Evolutionary conservation across 495 filamentous ascomycete genomes (phyloP).

Genomic region (Penicillium goetzii): DNA sequence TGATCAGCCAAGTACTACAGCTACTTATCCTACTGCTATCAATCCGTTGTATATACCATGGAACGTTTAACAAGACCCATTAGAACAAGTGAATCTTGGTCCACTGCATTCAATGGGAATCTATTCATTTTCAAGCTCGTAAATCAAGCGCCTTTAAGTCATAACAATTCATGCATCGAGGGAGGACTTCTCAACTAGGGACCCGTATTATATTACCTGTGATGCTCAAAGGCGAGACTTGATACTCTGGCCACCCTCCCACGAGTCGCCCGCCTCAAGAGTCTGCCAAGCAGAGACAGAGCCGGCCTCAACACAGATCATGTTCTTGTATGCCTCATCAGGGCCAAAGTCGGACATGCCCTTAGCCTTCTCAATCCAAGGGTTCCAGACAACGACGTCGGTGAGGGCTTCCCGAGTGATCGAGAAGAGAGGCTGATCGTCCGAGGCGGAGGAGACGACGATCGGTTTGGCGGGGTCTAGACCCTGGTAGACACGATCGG

Average conservation of each 20-base stretch:
- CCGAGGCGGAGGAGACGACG: slow-evolving; percentile 58
- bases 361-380: slow-evolving; percentile 82
- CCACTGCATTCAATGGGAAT: background rate
- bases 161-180: slow-evolving; percentile 22
- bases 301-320: slow-evolving; percentile 94
- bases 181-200: background rate
- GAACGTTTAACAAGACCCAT: background rate
- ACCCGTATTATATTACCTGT: background rate
- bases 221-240: slow-evolving; percentile 35
- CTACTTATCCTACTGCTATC: no score
- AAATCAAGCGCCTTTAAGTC: slow-evolving; percentile 21
- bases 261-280: slow-evolving; percentile 83
- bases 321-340: slow-evolving; percentile 83
- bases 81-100: background rate
- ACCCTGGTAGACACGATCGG: slow-evolving; percentile 76
- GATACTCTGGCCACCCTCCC: slow-evolving; percentile 87
- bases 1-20: background rate
- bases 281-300: slow-evolving; percentile 79
- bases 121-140: slow-evolving; percentile 18
- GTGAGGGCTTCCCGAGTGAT: slow-evolving; percentile 77
- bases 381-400: slow-evolving; percentile 97
- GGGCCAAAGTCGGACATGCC: slow-evolving; percentile 87
- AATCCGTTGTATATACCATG: background rate
- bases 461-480: slow-evolving; percentile 63
- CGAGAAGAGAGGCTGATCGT: slow-evolving; percentile 65